Evolutionary conservation across 805 yeast species (phyloP).

Genomic region (Yueomyces sp.): DNA sequence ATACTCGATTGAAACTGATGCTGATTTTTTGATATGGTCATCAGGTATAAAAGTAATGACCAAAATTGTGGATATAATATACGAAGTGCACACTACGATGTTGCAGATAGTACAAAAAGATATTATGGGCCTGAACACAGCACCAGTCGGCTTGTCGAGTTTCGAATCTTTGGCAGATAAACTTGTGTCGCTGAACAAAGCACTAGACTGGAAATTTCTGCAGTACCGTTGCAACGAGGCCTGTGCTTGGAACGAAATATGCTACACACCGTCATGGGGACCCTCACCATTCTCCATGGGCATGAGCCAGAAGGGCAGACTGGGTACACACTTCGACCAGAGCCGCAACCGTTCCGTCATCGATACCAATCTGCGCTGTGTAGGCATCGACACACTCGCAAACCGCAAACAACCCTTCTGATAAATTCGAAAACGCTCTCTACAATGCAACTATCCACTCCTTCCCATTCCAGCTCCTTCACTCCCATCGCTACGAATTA

Average conservation of each 20-base stretch:
- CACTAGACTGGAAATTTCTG: slow-evolving; percentile 29
- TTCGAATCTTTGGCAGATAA: neutral
- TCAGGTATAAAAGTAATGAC: slow-evolving; percentile 30
- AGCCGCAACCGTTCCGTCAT: slow-evolving; percentile 9
- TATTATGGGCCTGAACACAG: neutral
- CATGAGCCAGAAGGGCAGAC: slow-evolving; percentile 1
- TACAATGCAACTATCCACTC: no score
- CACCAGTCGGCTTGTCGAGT: neutral
- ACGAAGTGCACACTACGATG: slow-evolving; percentile 23
- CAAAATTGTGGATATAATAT: slow-evolving; percentile 26
- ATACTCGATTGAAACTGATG: slow-evolving; percentile 23
- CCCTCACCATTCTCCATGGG: slow-evolving; percentile 41
- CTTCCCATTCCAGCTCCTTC: no score
- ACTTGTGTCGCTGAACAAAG: slow-evolving; percentile 1
- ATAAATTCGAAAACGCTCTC: no score
- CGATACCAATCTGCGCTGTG: slow-evolving; percentile 8
- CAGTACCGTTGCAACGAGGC: slow-evolving; percentile 29
- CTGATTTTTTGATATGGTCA: slow-evolving; percentile 39
- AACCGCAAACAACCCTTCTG: no score
- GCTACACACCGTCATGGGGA: slow-evolving; percentile 50
- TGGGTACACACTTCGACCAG: slow-evolving; percentile 13
- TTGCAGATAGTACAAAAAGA: slow-evolving; percentile 11
- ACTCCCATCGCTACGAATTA: no score
- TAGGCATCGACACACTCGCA: slow-evolving; percentile 4
- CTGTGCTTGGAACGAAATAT: slow-evolving; percentile 36